Evolutionary conservation across 139 green algal genomes (phyloP).

Genomic region (Gonium pectorale): DNA sequence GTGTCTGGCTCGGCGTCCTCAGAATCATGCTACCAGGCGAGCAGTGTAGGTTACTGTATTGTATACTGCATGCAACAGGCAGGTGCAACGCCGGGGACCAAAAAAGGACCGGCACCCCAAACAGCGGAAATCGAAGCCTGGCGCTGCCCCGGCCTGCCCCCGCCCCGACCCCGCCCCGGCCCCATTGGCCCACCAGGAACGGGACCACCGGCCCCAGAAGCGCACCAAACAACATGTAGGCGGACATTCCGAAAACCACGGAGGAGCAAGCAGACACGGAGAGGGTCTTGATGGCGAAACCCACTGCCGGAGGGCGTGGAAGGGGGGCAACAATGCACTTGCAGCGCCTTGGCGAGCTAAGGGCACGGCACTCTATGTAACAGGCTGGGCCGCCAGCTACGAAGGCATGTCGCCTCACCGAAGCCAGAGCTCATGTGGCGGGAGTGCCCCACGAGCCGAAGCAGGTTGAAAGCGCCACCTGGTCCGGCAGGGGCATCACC

Average conservation of each 20-base stretch:
- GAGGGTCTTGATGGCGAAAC: slow-evolving; percentile 18
- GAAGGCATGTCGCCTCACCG: too few species aligned
- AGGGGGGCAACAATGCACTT: too few species aligned
- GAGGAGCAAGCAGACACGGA: slow-evolving; percentile 3
- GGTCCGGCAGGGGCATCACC: not conserved
- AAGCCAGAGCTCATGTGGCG: slow-evolving; percentile 7
- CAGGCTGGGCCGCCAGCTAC: too few species aligned
- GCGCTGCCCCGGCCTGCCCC: not conserved
- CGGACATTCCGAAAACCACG: not conserved
- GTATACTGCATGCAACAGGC: too few species aligned
- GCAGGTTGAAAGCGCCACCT: slow-evolving; percentile 23
- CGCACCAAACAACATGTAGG: not conserved
- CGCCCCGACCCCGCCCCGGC: not conserved
- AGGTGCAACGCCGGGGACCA: too few species aligned
- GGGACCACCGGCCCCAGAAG: slow-evolving; percentile 7
- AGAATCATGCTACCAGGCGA: too few species aligned
- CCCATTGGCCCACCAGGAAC: not conserved
- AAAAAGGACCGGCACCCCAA: too few species aligned
- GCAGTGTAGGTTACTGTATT: too few species aligned
- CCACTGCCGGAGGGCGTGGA: too few species aligned
- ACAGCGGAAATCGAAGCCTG: not conserved
- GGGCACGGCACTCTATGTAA: too few species aligned
- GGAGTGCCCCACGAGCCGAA: not conserved
- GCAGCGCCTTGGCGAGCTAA: too few species aligned
- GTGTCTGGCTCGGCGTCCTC: too few species aligned